phyloP scores from a whole-genome alignment of 805 yeast species.

The Cyberlindnera sargentensis region DNA sequence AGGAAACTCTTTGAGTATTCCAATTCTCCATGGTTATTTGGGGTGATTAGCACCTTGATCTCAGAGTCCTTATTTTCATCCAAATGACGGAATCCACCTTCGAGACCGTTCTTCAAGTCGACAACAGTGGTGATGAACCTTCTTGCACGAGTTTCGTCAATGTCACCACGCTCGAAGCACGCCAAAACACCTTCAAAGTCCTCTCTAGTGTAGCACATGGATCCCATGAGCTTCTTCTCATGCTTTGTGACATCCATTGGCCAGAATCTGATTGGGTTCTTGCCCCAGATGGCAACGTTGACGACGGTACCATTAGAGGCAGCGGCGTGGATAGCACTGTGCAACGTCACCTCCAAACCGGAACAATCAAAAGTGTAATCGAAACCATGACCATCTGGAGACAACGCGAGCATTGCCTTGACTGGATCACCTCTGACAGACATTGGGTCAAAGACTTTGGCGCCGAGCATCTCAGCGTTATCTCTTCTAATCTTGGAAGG shows the following conservation, averaged over 20 bases:
- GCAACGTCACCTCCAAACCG: slow-evolving; percentile 47
- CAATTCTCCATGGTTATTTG: slow-evolving; percentile 34
- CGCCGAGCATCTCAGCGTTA: slow-evolving; percentile 41
- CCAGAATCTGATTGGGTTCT: slow-evolving; percentile 37
- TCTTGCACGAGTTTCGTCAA: slow-evolving; percentile 36
- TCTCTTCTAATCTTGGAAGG: slow-evolving; percentile 43
- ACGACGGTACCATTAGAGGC: slow-evolving; percentile 51
- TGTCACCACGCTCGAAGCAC: slow-evolving; percentile 41
- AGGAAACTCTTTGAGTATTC: slow-evolving; percentile 16
- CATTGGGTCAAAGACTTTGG: slow-evolving; percentile 43
- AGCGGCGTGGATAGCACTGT: slow-evolving; percentile 42
- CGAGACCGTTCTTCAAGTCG: slow-evolving; percentile 42
- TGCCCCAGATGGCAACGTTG: slow-evolving; percentile 62
- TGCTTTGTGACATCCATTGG: slow-evolving; percentile 51
- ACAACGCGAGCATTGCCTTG: slow-evolving; percentile 31
- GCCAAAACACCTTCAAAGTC: slow-evolving; percentile 52
- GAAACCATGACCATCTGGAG: slow-evolving; percentile 38
- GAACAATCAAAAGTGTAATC: slow-evolving; percentile 48
- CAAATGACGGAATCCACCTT: slow-evolving; percentile 46
- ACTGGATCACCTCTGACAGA: slow-evolving; percentile 27
- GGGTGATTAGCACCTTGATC: slow-evolving; percentile 47
- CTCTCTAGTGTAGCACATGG: slow-evolving; percentile 50
- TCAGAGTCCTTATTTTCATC: slow-evolving; percentile 46
- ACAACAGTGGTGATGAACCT: slow-evolving; percentile 49
- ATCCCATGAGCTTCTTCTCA: slow-evolving; percentile 52